phyloP scores from a whole-genome alignment of 2,329 filamentous ascomycete genomes.

The Pezicula neosporulosa region DNA sequence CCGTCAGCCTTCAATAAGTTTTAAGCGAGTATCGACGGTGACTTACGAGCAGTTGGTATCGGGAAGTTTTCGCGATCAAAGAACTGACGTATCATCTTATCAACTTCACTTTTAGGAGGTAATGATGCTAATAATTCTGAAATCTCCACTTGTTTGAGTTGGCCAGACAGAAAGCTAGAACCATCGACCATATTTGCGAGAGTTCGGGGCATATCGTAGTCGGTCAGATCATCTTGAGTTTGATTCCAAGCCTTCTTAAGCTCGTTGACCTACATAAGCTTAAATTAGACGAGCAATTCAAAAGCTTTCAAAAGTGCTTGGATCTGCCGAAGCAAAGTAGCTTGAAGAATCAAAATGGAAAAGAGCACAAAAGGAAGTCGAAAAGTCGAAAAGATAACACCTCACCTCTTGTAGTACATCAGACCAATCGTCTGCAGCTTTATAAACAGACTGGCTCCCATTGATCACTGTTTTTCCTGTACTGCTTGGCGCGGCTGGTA shows the following conservation, averaged over 20 bases:
- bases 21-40: background rate
- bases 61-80: constrained; percentile 24
- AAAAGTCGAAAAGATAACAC: background rate
- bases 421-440: constrained; percentile 20
- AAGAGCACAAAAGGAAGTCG: background rate
- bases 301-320: too few species aligned
- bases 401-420: constrained; percentile 22
- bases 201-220: background rate
- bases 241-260: constrained; percentile 20
- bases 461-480: constrained; percentile 18
- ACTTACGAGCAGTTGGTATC: constrained; percentile 23
- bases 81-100: constrained; percentile 21
- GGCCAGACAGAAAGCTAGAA: constrained; percentile 21
- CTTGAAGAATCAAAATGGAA: background rate
- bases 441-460: constrained; percentile 19
- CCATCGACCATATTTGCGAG: constrained; percentile 19
- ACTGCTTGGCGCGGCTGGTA: background rate
- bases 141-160: constrained; percentile 20
- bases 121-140: constrained; percentile 23
- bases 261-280: constrained; percentile 25
- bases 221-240: constrained; percentile 12
- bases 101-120: constrained; percentile 22
- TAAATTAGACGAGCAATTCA: background rate
- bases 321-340: background rate
- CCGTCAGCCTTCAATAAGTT: background rate